Evolutionary conservation across 2,329 filamentous ascomycete genomes (phyloP).

Genomic region (Fusarium anguioides): DNA sequence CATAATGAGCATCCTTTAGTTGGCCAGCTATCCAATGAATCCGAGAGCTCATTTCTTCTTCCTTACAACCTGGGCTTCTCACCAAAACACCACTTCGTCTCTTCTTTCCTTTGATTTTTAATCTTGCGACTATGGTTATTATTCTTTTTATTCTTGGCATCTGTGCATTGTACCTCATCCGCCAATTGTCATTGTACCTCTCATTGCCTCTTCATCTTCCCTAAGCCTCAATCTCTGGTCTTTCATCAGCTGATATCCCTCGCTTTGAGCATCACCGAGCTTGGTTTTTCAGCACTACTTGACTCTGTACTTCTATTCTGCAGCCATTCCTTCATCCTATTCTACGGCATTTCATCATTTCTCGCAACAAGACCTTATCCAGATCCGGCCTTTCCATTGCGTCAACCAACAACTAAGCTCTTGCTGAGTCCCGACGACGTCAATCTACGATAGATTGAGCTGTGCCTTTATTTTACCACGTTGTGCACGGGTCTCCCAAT

Average conservation of each 20-base stretch:
- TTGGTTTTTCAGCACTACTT: background rate
- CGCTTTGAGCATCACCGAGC: background rate
- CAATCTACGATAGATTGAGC: slow-evolving; percentile 6
- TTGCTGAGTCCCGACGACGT: slow-evolving; percentile 9
- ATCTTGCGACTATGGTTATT: slow-evolving; percentile 36
- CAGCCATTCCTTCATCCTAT: slow-evolving; percentile 11
- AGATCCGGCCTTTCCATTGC: slow-evolving; percentile 27
- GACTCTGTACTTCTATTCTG: slow-evolving; percentile 6
- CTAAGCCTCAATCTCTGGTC: background rate
- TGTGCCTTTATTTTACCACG: background rate
- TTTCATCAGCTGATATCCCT: slow-evolving; percentile 1
- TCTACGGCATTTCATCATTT: slow-evolving; percentile 10
- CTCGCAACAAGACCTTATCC: slow-evolving; percentile 5
- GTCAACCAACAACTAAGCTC: slow-evolving; percentile 19
- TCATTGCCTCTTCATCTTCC: slow-evolving; percentile 33
- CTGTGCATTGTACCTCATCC: slow-evolving; percentile 30
- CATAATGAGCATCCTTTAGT: background rate
- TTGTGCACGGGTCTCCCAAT: slow-evolving; percentile 20
- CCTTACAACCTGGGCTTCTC: slow-evolving; percentile 24
- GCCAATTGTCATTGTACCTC: slow-evolving; percentile 32
- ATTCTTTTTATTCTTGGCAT: slow-evolving; percentile 35
- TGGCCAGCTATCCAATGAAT: background rate
- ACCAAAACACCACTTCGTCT: slow-evolving; percentile 2
- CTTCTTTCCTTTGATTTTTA: slow-evolving; percentile 4
- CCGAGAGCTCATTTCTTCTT: slow-evolving; percentile 30